Percentiles rank a stretch among this genome's conserved stretches.
These are phyloP conservation scores for Sporobolomyces phaffii DNA, from an alignment of 768 basidiomycete species.

Conservation along the genomic window DNA sequence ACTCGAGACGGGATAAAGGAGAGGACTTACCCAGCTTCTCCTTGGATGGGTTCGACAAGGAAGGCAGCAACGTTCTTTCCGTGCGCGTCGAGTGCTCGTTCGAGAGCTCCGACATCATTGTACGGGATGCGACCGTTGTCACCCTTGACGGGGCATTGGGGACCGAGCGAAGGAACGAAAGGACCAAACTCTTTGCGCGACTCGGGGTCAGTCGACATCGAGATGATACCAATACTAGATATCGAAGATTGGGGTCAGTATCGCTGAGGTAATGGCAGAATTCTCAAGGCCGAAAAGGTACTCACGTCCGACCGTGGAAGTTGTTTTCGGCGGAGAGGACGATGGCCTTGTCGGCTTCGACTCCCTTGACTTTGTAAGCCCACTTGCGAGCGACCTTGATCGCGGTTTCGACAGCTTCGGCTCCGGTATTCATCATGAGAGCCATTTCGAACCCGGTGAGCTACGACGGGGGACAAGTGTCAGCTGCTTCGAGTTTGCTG, in stretches of 20 bases:
- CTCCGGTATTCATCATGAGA: conserved; percentile 97
- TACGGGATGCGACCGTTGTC: conserved; percentile 65
- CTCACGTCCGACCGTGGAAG: conserved; percentile 82
- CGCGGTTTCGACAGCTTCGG: conserved; percentile 96
- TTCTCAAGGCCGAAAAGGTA: too few relatives aligned
- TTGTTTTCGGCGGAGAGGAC: conserved; percentile 80
- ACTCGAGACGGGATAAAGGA: not conserved
- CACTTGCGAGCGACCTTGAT: conserved; percentile 94
- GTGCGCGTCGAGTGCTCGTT: conserved; percentile 68
- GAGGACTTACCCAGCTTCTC: conserved; percentile 81
- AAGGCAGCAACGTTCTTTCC: conserved; percentile 84
- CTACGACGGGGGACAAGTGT: not conserved
- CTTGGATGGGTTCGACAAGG: conserved; percentile 95
- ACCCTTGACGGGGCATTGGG: conserved; percentile 54
- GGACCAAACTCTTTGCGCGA: conserved; percentile 83
- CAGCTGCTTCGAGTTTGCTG: not conserved
- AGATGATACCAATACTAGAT: conserved; percentile 45
- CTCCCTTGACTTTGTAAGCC: conserved; percentile 80
- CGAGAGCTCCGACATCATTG: conserved; percentile 74
- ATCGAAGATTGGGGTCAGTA: conserved; percentile 47
- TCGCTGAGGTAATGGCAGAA: too few relatives aligned
- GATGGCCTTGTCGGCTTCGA: conserved; percentile 73
- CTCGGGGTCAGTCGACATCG: conserved; percentile 93
- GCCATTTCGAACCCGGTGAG: conserved; percentile 60
- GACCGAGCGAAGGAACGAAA: conserved; percentile 77